Evolutionary conservation across 1,139 yeast species (phyloP), one percentile per base, ranked within the genome.

Genomic region (Candida freyschussii): DNA sequence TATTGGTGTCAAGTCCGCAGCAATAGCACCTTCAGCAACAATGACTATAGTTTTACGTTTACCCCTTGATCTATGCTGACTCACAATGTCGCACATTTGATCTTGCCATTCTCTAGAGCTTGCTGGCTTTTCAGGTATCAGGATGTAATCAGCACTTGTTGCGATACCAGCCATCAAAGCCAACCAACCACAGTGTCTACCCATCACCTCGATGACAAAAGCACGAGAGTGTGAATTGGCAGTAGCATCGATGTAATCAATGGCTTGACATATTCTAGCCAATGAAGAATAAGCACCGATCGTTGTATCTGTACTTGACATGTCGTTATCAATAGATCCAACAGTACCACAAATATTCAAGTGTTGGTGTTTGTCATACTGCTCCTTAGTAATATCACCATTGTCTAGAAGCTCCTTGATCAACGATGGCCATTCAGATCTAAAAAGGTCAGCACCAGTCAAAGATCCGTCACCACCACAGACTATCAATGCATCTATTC

Each of bases 381-480:
- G 75, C 22, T 70, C 77, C 18, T 58, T 40, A 10, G 89, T 63
- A 41, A 89, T 69, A 45, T 64, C 66, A 5, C 72, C 69, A 7
- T 60, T 67, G 2, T 63, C 63, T 26, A 70, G 65, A 44, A 91
- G 71, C 58, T 91, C 96, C 22, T 71, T 60, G 32, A 89, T 65
- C 48, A 91, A 72, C 13, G 83, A 71, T 5, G 96, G 95, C 98
- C 98, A 91, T 61, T 91, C 97, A 21, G 76, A 62, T 57, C 98
- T 77, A 67, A 91, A 87, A 42, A 83, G 66, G 57, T 91, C 97
- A 11, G 98, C 98, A 50, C 98, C 98, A 2, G 98, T 91, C 47
- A 91, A 69, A 1, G 97, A 87, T 35, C 98, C 98, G 56, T 91
- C 98, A 63, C 98, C 98, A 53, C 98, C 98, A 63, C 96, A 86